A percentile compares a stretch with the other conserved stretches of the same genome.
phyloP scores from a whole-genome alignment of 164 flowering plant genomes.

The Dillenia suffruticosa region DNA sequence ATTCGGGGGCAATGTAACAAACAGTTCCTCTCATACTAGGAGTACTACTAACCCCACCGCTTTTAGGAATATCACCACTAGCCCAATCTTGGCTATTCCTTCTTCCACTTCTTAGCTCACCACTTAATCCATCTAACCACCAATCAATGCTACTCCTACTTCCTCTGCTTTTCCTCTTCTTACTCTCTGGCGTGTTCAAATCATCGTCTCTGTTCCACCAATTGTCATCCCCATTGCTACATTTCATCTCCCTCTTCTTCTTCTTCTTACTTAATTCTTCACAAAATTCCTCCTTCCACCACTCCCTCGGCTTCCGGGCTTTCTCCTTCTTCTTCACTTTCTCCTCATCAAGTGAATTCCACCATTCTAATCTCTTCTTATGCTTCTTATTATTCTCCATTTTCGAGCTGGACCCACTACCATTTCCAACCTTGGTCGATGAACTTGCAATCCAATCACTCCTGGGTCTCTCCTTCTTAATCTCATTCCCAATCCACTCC shows the following conservation, averaged over 20 bases:
- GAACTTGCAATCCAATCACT: slow-evolving; percentile 51
- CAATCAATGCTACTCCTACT: slow-evolving; percentile 72
- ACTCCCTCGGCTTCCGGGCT: slow-evolving; percentile 65
- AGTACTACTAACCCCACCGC: slow-evolving; percentile 88
- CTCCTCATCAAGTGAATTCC: slow-evolving; percentile 71
- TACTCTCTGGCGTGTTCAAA: slow-evolving; percentile 27
- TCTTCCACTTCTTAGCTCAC: slow-evolving; percentile 47
- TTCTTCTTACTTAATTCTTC: slow-evolving; percentile 70
- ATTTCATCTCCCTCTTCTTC: slow-evolving; percentile 31
- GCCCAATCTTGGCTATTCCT: slow-evolving; percentile 60
- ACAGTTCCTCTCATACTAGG: slow-evolving; percentile 99
- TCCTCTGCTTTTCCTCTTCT: slow-evolving; percentile 39
- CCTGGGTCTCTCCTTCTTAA: slow-evolving; percentile 77
- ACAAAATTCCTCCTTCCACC: slow-evolving; percentile 96
- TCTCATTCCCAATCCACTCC: slow-evolving; percentile 98
- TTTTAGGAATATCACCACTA: slow-evolving; percentile 71
- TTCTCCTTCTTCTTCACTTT: slow-evolving; percentile 43
- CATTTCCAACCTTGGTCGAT: slow-evolving; percentile 13
- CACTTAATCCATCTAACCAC: slow-evolving; percentile 85
- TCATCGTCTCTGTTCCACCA: slow-evolving; percentile 79
- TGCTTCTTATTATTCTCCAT: slow-evolving; percentile 35
- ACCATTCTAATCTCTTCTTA: slow-evolving; percentile 67
- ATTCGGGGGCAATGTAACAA: slow-evolving; percentile 94
- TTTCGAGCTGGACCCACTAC: slow-evolving; percentile 13
- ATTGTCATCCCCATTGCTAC: slow-evolving; percentile 25